phyloP scores from a whole-genome alignment of 163 green algal genomes.

The Scenedesmus sp. region DNA sequence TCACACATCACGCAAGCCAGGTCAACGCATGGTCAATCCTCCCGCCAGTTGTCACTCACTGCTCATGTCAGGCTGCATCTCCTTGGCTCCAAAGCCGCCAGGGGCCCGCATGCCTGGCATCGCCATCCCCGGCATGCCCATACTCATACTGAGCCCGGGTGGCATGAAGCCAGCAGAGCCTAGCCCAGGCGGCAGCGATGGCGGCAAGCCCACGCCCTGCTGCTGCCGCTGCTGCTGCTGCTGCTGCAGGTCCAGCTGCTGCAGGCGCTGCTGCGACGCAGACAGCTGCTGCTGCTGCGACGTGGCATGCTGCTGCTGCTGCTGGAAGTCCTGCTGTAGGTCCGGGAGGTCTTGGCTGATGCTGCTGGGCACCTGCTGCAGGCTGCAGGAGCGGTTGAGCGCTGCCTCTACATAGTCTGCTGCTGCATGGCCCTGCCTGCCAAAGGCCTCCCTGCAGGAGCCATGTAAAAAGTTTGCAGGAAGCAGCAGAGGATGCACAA shows the following conservation, averaged over 20 bases:
- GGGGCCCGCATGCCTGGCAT: not conserved
- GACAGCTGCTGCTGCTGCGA: slow-evolving; percentile 14
- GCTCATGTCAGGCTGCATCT: not conserved
- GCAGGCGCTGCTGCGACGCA: not conserved
- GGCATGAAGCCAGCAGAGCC: not conserved
- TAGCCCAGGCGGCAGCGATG: slow-evolving; percentile 9
- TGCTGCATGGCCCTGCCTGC: not conserved
- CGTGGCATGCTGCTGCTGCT: slow-evolving; percentile 17
- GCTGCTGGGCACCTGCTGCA: slow-evolving; percentile 45
- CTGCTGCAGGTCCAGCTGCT: slow-evolving; percentile 5
- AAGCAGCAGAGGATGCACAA: not conserved
- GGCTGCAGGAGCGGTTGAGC: slow-evolving; percentile 29
- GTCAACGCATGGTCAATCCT: not conserved
- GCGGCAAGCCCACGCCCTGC: not conserved
- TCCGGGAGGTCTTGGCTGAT: slow-evolving; percentile 16
- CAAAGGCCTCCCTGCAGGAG: not conserved
- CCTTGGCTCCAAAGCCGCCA: not conserved
- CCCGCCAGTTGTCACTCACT: not conserved
- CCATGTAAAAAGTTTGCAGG: not conserved
- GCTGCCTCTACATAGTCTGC: slow-evolving; percentile 41
- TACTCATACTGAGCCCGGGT: not conserved
- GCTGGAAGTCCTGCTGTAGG: not conserved
- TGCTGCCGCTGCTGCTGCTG: slow-evolving; percentile 25
- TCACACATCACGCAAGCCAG: not conserved
- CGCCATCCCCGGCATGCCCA: not conserved